Conservation (phyloP, 805 yeast species). For the Vanderwaltozyma tropicalis region DNA sequence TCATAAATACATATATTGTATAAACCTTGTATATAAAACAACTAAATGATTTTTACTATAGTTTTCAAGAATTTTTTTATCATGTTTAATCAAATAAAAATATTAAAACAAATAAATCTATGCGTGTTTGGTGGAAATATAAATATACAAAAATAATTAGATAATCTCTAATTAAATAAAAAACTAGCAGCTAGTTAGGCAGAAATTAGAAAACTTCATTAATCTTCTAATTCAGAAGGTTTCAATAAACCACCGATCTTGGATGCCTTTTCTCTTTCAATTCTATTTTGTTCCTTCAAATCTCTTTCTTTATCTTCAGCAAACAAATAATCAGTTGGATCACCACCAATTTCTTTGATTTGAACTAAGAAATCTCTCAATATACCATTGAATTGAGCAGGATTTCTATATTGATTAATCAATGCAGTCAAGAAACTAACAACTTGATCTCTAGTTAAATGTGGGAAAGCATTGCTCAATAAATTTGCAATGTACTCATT, state of each 20-base stretch:
- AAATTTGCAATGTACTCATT: slow-evolving; percentile 74
- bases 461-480: slow-evolving; percentile 85
- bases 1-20: not conserved
- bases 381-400: slow-evolving; percentile 65
- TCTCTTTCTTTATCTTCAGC: slow-evolving; percentile 88
- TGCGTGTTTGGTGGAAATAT: not conserved
- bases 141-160: no score
- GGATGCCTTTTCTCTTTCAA: slow-evolving; percentile 71
- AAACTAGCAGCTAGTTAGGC: no score
- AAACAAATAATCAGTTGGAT: slow-evolving; percentile 84
- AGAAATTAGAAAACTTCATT: slow-evolving; percentile 10
- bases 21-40: not conserved
- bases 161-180: no score
- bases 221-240: slow-evolving; percentile 90
- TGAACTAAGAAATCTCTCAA: slow-evolving; percentile 94
- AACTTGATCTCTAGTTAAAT: slow-evolving; percentile 74
- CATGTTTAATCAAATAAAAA: no score
- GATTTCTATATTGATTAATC: slow-evolving; percentile 62
- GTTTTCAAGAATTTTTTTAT: no score
- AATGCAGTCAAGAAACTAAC: slow-evolving; percentile 71
- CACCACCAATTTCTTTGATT: slow-evolving; percentile 92
- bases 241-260: slow-evolving; percentile 88
- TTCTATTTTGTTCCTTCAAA: slow-evolving; percentile 51
- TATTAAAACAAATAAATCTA: not conserved
- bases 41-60: not conserved